Evolutionary conservation across 495 filamentous ascomycete species (phyloP), one percentile per base, ranked within the genome.

Genomic region (Antarctomyces pellizariae): DNA sequence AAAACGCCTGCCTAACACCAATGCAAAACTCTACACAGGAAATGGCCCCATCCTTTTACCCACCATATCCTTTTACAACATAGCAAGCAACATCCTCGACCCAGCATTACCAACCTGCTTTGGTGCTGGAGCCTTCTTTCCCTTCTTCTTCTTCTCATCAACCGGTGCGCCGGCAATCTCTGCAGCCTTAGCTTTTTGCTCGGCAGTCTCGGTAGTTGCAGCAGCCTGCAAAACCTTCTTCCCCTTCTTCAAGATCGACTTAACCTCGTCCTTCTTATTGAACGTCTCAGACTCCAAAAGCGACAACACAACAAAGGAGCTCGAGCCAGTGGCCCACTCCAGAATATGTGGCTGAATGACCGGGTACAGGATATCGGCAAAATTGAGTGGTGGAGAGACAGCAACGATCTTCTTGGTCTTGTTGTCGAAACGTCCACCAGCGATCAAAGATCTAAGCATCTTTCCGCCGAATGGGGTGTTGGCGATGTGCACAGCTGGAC

Each of bases 401-500:
- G 65, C 62, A 44, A 57, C 64, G 23, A 90, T 50, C 25, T 57
- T 61, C 46, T 75, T 77, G 2, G 58, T 55, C 18, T 54, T 59
- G 13, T 54, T 56, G 49, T 92, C 79, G 45, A 72, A 97, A 13
- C 61, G 66, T 6, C 89, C 86, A 12, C 86, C 84, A 17, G 73
- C 64, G 14, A 92, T 75, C 1, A 99, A 60, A 0, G 71, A 71
- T 50, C 90, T 93, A 34, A 91, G 62, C 69, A 92, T 74, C 26
- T 75, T 67, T n/a, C 78, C 76, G 2, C 69, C 71, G 30, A 64
- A 59, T 2, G 78, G 52, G 0, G 60, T 59, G 28, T 54, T 48
- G 13, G 58, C 61, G 24, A 71, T 52, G 40, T 76, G 71, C 12
- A 28, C 30, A 8, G 7, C 7, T 3, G 30, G 22, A 7, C 29